Conservation (phyloP, 2,329 filamentous ascomycete genomes). For the Sphaerulina populicola region DNA sequence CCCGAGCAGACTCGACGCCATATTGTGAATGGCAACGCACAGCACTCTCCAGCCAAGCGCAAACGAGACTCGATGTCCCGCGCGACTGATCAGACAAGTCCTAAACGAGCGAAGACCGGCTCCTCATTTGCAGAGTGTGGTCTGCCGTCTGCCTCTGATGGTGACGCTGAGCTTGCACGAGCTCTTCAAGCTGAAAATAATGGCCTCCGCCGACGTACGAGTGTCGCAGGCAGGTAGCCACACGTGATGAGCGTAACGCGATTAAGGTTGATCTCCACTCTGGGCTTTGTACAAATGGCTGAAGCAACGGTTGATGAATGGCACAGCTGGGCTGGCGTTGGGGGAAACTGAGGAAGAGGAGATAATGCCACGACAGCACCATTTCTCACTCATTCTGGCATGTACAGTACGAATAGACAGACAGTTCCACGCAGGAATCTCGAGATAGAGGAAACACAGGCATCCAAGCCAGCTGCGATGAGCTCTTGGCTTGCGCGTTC, state of each 20-base stretch:
- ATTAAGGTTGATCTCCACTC: constrained; percentile 3
- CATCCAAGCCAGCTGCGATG: too few relatives aligned
- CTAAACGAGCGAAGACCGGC: constrained; percentile 13
- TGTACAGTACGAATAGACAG: too few relatives aligned
- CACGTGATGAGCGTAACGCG: not conserved
- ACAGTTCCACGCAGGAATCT: too few relatives aligned
- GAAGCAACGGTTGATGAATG: not conserved
- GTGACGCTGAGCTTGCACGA: constrained; percentile 15
- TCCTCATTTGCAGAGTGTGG: constrained; percentile 1
- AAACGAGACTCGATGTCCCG: constrained; percentile 20
- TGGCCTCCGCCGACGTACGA: constrained; percentile 14
- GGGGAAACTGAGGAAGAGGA: too few relatives aligned
- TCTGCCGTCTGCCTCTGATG: constrained; percentile 3
- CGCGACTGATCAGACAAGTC: constrained; percentile 1
- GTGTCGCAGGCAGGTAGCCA: constrained; percentile 1
- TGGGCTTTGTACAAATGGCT: not conserved
- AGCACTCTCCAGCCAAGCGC: constrained; percentile 16
- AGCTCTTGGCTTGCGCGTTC: too few relatives aligned
- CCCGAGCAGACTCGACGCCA: constrained; percentile 25
- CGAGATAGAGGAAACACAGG: too few relatives aligned
- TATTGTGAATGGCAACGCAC: constrained; percentile 2
- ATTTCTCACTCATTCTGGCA: too few relatives aligned
- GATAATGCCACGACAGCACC: too few relatives aligned
- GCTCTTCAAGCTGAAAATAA: constrained; percentile 18
- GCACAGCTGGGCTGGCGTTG: not conserved